Evolutionary conservation across 352 stramenopile genomes (phyloP).

Genomic region (Phytophthora idaei): DNA sequence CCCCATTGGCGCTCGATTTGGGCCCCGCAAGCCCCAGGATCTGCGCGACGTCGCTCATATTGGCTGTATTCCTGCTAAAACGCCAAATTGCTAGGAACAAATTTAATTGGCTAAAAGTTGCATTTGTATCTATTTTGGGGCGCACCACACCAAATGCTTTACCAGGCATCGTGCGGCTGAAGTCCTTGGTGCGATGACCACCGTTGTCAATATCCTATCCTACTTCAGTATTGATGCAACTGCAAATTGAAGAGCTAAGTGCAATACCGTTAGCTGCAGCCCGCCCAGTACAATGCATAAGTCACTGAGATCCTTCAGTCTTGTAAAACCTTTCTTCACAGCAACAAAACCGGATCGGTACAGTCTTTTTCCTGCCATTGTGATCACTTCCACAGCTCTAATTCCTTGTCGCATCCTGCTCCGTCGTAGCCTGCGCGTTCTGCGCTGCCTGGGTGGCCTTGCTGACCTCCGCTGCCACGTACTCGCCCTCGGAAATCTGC

Average conservation of each 20-base stretch:
- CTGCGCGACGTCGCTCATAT: conserved; percentile 76
- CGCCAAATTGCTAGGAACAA: neutral
- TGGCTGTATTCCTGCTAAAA: neutral
- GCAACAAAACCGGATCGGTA: neutral
- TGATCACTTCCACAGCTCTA: neutral
- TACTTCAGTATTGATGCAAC: no score
- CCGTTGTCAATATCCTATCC: conserved; percentile 9
- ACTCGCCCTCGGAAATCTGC: conserved; percentile 45
- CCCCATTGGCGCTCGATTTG: conserved; percentile 28
- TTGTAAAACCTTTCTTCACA: neutral
- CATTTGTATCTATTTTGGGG: neutral
- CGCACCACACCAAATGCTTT: neutral
- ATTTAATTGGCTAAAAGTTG: conserved; percentile 14
- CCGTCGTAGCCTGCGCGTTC: conserved; percentile 5
- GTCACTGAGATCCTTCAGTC: neutral
- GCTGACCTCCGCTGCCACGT: conserved; percentile 23
- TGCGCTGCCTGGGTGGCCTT: conserved; percentile 23
- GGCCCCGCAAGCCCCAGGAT: conserved; percentile 59
- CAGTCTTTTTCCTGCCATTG: neutral
- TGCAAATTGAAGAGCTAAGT: no score
- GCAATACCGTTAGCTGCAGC: neutral
- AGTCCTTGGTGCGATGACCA: no score
- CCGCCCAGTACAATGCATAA: neutral
- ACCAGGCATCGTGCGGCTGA: no score
- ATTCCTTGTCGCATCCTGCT: conserved; percentile 16